These are phyloP conservation scores for Gautieria morchelliformis DNA, from an alignment of 768 basidiomycete genomes.

Conservation along the genomic window DNA sequence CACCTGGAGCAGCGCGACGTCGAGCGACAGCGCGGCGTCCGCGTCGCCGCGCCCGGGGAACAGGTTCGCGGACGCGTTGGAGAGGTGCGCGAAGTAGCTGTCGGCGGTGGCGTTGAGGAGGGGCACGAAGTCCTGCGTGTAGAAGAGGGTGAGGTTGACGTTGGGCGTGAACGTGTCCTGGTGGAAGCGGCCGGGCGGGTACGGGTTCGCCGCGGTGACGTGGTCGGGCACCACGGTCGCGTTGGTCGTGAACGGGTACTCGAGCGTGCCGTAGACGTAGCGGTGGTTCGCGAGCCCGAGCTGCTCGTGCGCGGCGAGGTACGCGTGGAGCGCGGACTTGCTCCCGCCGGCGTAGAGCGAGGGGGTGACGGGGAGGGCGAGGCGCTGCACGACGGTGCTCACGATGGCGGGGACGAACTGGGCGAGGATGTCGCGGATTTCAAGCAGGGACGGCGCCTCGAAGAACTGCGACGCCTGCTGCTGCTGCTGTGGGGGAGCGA, in stretches of 20 bases:
- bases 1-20: background rate
- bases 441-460: background rate
- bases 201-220: background rate
- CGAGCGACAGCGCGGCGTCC: background rate
- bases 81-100: background rate
- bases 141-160: background rate
- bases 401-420: background rate
- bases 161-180: background rate
- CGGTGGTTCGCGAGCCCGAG: background rate
- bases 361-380: background rate
- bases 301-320: background rate
- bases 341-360: background rate
- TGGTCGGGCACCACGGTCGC: background rate
- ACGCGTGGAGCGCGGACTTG: background rate
- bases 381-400: background rate
- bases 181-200: background rate
- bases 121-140: background rate
- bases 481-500: background rate
- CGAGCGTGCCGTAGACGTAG: conserved; percentile 1
- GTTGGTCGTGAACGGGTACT: background rate
- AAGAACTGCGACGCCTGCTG: background rate
- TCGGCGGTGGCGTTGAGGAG: background rate
- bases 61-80: background rate
- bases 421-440: conserved; percentile 4
- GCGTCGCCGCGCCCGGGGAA: background rate